phyloP scores from a whole-genome alignment of 225 moss, liverwort and hornwort species.

The Straminergon stramineum region DNA sequence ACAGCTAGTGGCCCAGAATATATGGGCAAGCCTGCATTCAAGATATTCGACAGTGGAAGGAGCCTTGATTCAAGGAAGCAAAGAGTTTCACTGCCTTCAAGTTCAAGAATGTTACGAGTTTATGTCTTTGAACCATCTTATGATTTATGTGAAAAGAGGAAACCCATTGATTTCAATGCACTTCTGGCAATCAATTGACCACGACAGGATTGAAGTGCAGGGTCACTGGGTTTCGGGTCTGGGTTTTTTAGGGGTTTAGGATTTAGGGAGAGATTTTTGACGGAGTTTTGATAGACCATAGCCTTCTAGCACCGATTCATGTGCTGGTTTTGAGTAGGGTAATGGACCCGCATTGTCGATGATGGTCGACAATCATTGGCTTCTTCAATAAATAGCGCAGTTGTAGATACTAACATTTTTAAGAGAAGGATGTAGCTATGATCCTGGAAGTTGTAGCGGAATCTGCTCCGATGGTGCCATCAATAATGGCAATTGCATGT shows the following conservation, averaged over 20 bases:
- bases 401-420: background rate
- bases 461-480: background rate
- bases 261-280: background rate
- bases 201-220: background rate
- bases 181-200: background rate
- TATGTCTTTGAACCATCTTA: background rate
- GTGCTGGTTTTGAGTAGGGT: slow-evolving; percentile 1
- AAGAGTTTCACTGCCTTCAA: background rate
- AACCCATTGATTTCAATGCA: background rate
- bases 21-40: background rate
- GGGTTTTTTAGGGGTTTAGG: background rate
- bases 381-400: slow-evolving; percentile 9
- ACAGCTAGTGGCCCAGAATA: background rate
- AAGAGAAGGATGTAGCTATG: background rate
- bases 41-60: background rate
- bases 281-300: background rate
- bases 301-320: slow-evolving; percentile 1
- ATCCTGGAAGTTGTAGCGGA: background rate
- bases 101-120: background rate
- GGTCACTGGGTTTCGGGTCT: background rate
- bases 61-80: background rate
- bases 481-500: slow-evolving; percentile 1
- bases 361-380: background rate
- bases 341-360: background rate
- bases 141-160: background rate